Conservation (phyloP, 495 filamentous ascomycete genomes). For the Tuber borchii region DNA sequence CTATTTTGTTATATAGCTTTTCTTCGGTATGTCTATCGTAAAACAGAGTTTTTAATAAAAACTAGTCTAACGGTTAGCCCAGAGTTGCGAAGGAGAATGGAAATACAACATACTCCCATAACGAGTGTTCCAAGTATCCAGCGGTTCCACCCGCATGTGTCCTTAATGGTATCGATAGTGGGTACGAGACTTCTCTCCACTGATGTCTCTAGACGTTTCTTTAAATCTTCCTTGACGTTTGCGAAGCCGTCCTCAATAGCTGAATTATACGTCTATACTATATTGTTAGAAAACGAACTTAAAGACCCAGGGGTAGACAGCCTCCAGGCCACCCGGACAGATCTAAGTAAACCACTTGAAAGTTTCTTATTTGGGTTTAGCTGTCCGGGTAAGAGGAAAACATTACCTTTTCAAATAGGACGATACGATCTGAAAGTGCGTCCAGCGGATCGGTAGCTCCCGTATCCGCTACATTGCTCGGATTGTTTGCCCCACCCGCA, state of each 20-base stretch:
- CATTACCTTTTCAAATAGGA: too few species aligned
- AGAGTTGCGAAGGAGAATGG: not conserved
- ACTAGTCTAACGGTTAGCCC: not conserved
- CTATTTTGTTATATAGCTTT: too few species aligned
- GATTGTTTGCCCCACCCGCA: too few species aligned
- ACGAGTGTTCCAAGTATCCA: not conserved
- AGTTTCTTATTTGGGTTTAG: not conserved
- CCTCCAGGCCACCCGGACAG: not conserved
- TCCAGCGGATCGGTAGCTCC: too few species aligned
- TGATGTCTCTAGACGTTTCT: too few species aligned
- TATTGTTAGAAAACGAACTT: too few species aligned
- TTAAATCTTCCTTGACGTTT: too few species aligned
- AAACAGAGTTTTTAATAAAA: not conserved
- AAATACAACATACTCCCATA: not conserved
- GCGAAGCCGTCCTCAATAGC: too few species aligned
- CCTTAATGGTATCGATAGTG: not conserved
- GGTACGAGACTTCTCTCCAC: not conserved
- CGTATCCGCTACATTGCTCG: too few species aligned
- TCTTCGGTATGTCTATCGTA: not conserved
- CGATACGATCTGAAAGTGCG: too few species aligned
- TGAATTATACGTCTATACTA: too few species aligned
- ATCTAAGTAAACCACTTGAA: not conserved
- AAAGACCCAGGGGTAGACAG: not conserved
- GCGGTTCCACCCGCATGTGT: not conserved
- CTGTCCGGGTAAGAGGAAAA: not conserved